Evolutionary conservation across 2,329 filamentous ascomycete genomes (phyloP).

Genomic region (Coniochaeta hoffmannii): DNA sequence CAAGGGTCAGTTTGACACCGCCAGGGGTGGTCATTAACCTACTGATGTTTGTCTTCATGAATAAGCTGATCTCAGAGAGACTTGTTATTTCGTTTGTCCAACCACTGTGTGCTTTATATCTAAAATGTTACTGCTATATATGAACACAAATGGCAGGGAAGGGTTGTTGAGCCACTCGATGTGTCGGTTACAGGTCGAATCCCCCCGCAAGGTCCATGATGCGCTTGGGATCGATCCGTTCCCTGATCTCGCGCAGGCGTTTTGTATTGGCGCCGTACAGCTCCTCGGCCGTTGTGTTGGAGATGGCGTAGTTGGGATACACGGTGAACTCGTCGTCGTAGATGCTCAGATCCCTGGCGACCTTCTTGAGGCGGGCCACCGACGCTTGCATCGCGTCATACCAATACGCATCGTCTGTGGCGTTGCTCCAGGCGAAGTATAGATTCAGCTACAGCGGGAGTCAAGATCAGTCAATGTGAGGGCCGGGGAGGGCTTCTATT

Average conservation of each 20-base stretch:
- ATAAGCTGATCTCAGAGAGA: too few relatives aligned
- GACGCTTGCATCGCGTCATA: constrained; percentile 13
- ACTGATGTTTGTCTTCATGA: too few relatives aligned
- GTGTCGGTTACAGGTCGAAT: constrained; percentile 10
- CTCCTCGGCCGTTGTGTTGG: constrained; percentile 10
- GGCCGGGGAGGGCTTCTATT: too few relatives aligned
- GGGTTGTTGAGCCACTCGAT: too few relatives aligned
- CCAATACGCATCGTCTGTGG: constrained; percentile 20
- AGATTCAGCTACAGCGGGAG: constrained; percentile 15
- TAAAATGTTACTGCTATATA: too few relatives aligned
- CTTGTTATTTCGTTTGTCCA: too few relatives aligned
- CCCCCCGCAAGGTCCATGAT: constrained; percentile 20
- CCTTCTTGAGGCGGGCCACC: constrained; percentile 16
- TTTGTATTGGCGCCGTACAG: constrained; percentile 14
- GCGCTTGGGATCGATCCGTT: constrained; percentile 13
- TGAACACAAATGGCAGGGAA: too few relatives aligned
- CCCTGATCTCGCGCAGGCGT: constrained; percentile 13
- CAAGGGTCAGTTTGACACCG: too few relatives aligned
- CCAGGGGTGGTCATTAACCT: too few relatives aligned
- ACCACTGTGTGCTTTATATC: too few relatives aligned
- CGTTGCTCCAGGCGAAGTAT: constrained; percentile 18
- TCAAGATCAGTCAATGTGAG: neutral
- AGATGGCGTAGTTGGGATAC: constrained; percentile 20
- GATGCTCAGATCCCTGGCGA: constrained; percentile 19
- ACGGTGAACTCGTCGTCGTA: constrained; percentile 13